Conservation (phyloP, 257 asterid species). For the Knoxia roxburghii region DNA sequence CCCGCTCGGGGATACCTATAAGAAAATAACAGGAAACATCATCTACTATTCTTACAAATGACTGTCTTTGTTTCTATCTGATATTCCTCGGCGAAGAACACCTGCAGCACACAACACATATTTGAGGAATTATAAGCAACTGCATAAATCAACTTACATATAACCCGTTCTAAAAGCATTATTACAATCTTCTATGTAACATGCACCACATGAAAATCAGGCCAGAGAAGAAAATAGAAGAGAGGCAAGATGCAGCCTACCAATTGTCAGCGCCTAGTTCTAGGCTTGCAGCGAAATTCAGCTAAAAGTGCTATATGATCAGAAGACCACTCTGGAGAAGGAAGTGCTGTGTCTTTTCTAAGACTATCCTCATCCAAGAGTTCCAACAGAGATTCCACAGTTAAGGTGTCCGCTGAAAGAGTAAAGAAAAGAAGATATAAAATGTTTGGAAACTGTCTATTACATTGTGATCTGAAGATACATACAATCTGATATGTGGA, state of each 20-base stretch:
- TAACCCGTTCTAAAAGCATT: background rate
- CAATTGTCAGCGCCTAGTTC: constrained; percentile 65
- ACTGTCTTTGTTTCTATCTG: constrained; percentile 22
- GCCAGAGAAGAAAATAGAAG: background rate
- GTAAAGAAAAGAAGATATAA: constrained; percentile 9
- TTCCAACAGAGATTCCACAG: constrained; percentile 91
- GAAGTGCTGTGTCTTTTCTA: constrained; percentile 96
- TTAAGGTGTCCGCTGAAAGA: constrained; percentile 71
- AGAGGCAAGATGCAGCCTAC: constrained; percentile 10
- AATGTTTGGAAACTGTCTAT: background rate
- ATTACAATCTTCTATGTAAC: background rate
- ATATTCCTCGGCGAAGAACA: constrained; percentile 13
- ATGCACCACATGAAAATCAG: background rate
- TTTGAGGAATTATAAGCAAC: constrained; percentile 6
- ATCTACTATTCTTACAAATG: constrained; percentile 47
- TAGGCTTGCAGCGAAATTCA: constrained; percentile 86
- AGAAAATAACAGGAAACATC: constrained; percentile 26
- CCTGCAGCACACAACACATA: constrained; percentile 22
- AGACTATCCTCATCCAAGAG: constrained; percentile 91
- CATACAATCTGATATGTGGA: no score
- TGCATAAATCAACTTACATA: background rate
- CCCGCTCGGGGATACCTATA: constrained; percentile 29
- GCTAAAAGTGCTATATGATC: constrained; percentile 97
- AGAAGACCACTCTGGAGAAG: constrained; percentile 98
- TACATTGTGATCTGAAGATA: background rate